Evolutionary conservation across 768 basidiomycete genomes (phyloP), one percentile per base, ranked within the genome.

Genomic region (Termitomyces titanicus): DNA sequence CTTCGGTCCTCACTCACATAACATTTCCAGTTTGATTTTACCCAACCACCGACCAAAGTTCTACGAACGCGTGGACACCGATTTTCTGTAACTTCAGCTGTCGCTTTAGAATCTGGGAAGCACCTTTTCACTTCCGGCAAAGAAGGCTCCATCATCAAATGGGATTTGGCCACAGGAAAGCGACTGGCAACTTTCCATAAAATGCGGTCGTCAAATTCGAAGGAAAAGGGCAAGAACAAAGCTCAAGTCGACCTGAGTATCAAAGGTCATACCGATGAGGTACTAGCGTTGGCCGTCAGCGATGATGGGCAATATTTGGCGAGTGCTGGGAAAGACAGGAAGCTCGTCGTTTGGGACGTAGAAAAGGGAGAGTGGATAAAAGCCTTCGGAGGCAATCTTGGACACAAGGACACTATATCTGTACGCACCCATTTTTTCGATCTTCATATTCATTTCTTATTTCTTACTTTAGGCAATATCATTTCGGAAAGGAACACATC

Each of bases 101-200:
- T 88, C 22, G 83, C 87, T 2, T 86, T 92, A 1, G 81, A 87
- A 47, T 84, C 89, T 25, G 85, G 80, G 13, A 78, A 77, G 51
- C 82, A 81, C 65, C 79, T 98, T n/a, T 98, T 87, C 68, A 93
- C 93, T 0, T 75, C 94, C 0, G 89, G 89, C 9, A 99, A 99
- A 67, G 93, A 96, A 64, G 97, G 96, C 1, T 77, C 80, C 12
- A 92, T 99, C 65, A 79, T 88, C 52, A 91, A 93, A 68, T 94
- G 91, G 89, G 83, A 91, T 64, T 74, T 95, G 25, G 68, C 66
- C 10, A 81, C 80, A 0, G 90, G 90, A 9, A 78, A 80, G 67
- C 83, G 81, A 60, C 60, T 80, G 1, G 69, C 74, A 10, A 80
- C 79, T 1, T 82, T 87, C 63, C 76, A 82, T 65, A 92, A 92